A percentile compares a stretch with the other conserved stretches of the same genome.
These are phyloP conservation scores for Davidsoniella australis DNA, from an alignment of 2,329 filamentous ascomycete species.

Conservation along the genomic window DNA sequence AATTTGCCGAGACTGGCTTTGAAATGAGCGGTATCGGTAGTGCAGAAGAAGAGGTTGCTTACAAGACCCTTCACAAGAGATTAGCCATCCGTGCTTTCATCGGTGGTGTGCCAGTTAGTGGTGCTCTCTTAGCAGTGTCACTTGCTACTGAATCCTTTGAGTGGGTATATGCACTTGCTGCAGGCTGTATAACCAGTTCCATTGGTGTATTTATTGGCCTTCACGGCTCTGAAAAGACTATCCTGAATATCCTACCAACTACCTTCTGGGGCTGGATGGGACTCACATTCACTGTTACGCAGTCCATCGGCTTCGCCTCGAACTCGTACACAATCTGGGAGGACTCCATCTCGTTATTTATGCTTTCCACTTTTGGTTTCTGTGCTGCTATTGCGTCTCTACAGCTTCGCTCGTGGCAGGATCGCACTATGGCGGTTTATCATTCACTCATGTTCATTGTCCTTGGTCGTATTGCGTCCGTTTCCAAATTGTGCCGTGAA, in stretches of 20 bases:
- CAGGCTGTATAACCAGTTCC: slow-evolving; percentile 29
- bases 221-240: slow-evolving; percentile 25
- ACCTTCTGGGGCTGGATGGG: slow-evolving; percentile 81
- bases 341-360: slow-evolving; percentile 83
- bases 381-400: slow-evolving; percentile 60
- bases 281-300: slow-evolving; percentile 61
- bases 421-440: slow-evolving; percentile 62
- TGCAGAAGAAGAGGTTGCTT: slow-evolving; percentile 18
- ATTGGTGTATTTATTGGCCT: slow-evolving; percentile 25
- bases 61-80: slow-evolving; percentile 23
- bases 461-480: slow-evolving; percentile 62
- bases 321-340: slow-evolving; percentile 99
- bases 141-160: slow-evolving; percentile 22
- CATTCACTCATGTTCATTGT: slow-evolving; percentile 73
- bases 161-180: slow-evolving; percentile 18
- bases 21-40: slow-evolving; percentile 28
- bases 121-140: slow-evolving; percentile 18
- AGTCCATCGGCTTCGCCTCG: slow-evolving; percentile 86
- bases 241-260: slow-evolving; percentile 44
- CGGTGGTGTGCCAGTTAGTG: slow-evolving; percentile 20
- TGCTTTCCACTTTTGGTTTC: slow-evolving; percentile 73
- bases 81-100: slow-evolving; percentile 23
- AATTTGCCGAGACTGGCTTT: slow-evolving; percentile 39
- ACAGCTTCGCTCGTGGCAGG: slow-evolving; percentile 46
- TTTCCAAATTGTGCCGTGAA: slow-evolving; percentile 85